Evolutionary conservation across 306 rosid genomes (phyloP).

Genomic region (Nissolia schottii): DNA sequence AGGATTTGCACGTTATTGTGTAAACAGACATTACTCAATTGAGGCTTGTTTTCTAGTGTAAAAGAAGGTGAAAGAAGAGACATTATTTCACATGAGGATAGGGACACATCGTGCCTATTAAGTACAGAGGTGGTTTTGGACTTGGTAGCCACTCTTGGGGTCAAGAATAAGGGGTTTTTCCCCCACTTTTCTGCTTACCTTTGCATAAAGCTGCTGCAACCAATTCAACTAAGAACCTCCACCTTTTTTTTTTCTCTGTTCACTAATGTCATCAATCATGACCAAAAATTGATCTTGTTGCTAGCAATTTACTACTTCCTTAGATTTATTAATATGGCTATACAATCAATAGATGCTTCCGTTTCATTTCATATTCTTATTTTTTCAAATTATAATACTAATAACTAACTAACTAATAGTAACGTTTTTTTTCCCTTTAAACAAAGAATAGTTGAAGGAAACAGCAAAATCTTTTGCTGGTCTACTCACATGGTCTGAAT

Average conservation of each 20-base stretch:
- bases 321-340: not conserved
- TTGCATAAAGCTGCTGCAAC: not conserved
- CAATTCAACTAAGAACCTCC: not conserved
- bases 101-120: constrained; percentile 29
- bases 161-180: constrained; percentile 13
- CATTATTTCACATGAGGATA: constrained; percentile 38
- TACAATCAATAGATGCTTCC: not conserved
- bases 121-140: constrained; percentile 14
- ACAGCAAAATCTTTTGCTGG: not conserved
- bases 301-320: not conserved
- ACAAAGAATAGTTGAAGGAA: not conserved
- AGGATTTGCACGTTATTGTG: constrained; percentile 37
- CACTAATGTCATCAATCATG: constrained; percentile 13
- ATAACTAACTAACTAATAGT: not conserved
- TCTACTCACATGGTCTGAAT: not conserved
- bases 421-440: not conserved
- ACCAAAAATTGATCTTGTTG: not conserved
- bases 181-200: constrained; percentile 18
- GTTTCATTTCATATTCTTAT: not conserved
- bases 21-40: constrained; percentile 4
- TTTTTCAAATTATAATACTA: not conserved
- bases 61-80: constrained; percentile 29
- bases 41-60: constrained; percentile 37
- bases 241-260: not conserved
- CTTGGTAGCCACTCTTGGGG: not conserved